These are phyloP conservation scores for Asterochloris sp. DNA, from an alignment of 139 green algal species.

Conservation along the genomic window DNA sequence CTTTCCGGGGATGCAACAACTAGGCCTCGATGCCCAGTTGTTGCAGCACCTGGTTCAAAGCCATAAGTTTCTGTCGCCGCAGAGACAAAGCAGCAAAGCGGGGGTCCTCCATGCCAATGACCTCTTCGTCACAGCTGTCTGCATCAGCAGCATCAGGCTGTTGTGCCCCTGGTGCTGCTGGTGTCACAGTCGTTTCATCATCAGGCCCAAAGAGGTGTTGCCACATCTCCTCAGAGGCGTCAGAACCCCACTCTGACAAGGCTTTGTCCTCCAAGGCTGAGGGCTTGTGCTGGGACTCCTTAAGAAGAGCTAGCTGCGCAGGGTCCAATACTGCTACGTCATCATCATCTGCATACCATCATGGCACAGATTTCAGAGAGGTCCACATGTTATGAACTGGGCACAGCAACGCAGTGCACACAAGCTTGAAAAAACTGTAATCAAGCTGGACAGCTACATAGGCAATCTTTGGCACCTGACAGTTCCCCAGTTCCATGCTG, in stretches of 20 bases:
- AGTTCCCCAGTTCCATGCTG: constrained; percentile 21
- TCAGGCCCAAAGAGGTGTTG: neutral
- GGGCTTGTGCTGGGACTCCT: too few relatives aligned
- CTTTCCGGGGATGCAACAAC: neutral
- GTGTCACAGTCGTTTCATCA: neutral
- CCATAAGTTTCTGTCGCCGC: constrained; percentile 6
- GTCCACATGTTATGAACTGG: neutral
- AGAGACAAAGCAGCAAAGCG: constrained; percentile 2
- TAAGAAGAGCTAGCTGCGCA: neutral
- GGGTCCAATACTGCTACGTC: constrained; percentile 12
- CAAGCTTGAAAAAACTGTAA: neutral
- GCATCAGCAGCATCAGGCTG: neutral
- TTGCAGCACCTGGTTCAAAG: constrained; percentile 9
- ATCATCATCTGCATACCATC: constrained; percentile 11
- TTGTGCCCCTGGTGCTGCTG: neutral
- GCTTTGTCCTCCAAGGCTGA: too few relatives aligned
- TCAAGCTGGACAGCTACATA: neutral
- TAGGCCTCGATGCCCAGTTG: constrained; percentile 12
- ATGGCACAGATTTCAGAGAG: neutral
- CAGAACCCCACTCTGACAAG: neutral
- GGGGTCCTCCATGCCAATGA: constrained; percentile 5
- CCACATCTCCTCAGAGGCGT: neutral
- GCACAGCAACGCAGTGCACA: neutral
- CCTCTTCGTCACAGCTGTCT: neutral
- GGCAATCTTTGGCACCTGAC: neutral